Base-by-base conservation (phyloP, 495 filamentous ascomycete species). In the Sabuloglossum arenarium region DNA sequence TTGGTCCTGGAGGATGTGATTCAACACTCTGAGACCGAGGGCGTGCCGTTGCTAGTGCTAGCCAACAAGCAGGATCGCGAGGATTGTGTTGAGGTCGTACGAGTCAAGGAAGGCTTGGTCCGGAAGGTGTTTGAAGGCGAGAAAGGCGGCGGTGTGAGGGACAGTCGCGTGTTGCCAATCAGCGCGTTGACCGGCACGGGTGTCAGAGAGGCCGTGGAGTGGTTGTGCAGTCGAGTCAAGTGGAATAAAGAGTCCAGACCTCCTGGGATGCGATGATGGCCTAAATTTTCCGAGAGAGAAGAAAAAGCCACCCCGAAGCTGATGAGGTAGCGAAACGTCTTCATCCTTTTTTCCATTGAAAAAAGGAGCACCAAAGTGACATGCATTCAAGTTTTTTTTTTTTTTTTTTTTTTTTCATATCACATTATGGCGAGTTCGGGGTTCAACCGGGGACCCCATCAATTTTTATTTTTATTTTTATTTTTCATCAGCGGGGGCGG, bases 31-130 rank as follows among this genome's bases (percentile, higher is more conserved):
- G 86, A 91, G 62, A 86, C 90, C 14, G 84, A 84, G 53, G 88
- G 89, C 3, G 87, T 98, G 55, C 91, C 91, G 27, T 74, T 98
- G 60, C 71, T 98, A 39, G 86, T 98, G 47, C 68, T 98, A 59
- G 91, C 91, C 42, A 98, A 98, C 65, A 98, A 98, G 67, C 91
- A 98, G 68, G 91, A 98, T 67, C 73, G 90, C 1, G 91, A 98
- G 65, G 93, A 97, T 66, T 95, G 90, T 61, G 84, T 97, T 47
- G 93, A 98, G 73, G 93, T 96, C 2, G 88, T 96, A 31, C 73
- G 87, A 56, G 91, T 97, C 64, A 98, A 98, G 72, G 91, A 98
- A 67, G 90, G 91, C 0, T 72, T 98, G 21, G 87, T 95, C 46
- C 80, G 89, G 65, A 85, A 83, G 67, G 88, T 96, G 9, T 91